phyloP scores from a whole-genome alignment of 2,329 filamentous ascomycete species.

The Blumeriella jaapii region DNA sequence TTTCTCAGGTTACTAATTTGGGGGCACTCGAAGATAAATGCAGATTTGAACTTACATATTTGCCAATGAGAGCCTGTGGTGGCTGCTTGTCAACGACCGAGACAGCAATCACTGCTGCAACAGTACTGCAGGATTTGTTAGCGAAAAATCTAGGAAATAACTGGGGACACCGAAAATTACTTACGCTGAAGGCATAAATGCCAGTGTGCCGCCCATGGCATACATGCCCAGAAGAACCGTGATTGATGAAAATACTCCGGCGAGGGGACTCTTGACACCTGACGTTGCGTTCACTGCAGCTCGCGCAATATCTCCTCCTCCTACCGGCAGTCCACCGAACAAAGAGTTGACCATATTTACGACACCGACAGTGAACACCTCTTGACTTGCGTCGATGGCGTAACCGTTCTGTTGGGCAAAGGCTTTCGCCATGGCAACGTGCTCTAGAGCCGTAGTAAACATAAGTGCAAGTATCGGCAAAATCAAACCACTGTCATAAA shows the following conservation, averaged over 20 bases:
- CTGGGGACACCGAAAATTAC: too few relatives aligned
- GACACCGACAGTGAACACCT: conserved; percentile 50
- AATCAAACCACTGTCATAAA: too few relatives aligned
- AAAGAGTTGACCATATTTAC: conserved; percentile 54
- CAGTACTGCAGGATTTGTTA: too few relatives aligned
- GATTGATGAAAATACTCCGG: conserved; percentile 47
- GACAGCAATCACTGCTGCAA: conserved; percentile 46
- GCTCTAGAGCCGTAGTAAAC: conserved; percentile 36
- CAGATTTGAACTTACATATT: too few relatives aligned
- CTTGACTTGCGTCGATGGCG: conserved; percentile 51
- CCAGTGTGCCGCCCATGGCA: conserved; percentile 46
- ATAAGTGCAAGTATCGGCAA: background rate
- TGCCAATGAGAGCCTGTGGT: conserved; percentile 30
- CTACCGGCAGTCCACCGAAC: conserved; percentile 52
- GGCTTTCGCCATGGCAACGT: conserved; percentile 51
- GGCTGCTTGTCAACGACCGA: conserved; percentile 29
- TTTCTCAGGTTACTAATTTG: too few relatives aligned
- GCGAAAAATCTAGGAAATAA: too few relatives aligned
- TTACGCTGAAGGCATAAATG: conserved; percentile 61
- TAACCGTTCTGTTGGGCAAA: conserved; percentile 53
- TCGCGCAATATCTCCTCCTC: conserved; percentile 55
- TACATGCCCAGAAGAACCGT: conserved; percentile 53
- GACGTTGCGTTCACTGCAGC: conserved; percentile 57
- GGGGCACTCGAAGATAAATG: too few relatives aligned
- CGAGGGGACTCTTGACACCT: conserved; percentile 49